phyloP scores from a whole-genome alignment of 108 stramenopile genomes.

The Nannochloropsis gaditana region DNA sequence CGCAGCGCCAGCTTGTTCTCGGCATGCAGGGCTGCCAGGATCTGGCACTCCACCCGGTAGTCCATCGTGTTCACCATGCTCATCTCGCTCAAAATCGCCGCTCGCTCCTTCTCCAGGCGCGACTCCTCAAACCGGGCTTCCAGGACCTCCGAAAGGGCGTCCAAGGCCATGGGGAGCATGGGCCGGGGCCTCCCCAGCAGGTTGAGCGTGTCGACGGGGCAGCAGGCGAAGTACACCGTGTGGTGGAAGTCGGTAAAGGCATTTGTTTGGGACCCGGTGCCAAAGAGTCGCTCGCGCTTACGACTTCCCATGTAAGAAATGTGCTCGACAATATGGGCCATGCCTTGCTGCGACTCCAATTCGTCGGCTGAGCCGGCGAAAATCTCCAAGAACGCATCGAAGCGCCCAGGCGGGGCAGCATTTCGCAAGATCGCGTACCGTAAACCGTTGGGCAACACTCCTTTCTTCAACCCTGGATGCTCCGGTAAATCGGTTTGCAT shows the following conservation, averaged over 20 bases:
- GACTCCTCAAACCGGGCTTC: conserved; percentile 80
- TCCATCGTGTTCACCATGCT: conserved; percentile 88
- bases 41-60: conserved; percentile 95
- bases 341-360: conserved; percentile 85
- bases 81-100: conserved; percentile 89
- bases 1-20: conserved; percentile 91
- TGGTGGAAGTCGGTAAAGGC: conserved; percentile 99
- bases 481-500: background rate
- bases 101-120: conserved; percentile 90
- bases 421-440: conserved; percentile 88
- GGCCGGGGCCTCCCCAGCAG: conserved; percentile 36
- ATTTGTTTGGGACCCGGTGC: conserved; percentile 88
- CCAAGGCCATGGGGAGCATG: conserved; percentile 92
- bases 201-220: conserved; percentile 59
- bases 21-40: conserved; percentile 80
- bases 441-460: conserved; percentile 73
- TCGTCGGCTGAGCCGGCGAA: conserved; percentile 65
- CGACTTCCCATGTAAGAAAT: conserved; percentile 96
- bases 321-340: conserved; percentile 95
- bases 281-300: conserved; percentile 87
- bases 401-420: conserved; percentile 78
- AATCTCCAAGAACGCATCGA: conserved; percentile 87
- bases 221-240: conserved; percentile 94
- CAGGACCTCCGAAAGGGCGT: conserved; percentile 90
- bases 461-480: conserved; percentile 22